phyloP scores from a whole-genome alignment of 306 rosid genomes.

The Styphnolobium japonicum region DNA sequence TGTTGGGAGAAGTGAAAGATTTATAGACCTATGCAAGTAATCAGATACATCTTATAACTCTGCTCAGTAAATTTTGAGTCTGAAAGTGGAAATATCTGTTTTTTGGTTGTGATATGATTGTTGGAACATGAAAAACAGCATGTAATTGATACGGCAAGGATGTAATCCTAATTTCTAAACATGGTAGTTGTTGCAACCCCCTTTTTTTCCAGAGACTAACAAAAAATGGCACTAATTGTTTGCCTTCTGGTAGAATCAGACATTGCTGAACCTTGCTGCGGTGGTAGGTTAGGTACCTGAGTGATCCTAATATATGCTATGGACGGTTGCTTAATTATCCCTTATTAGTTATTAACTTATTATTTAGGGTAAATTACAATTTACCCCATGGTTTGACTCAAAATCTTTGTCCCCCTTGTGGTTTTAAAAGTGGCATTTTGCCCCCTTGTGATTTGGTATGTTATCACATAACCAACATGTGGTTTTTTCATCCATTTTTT shows the following conservation, averaged over 20 bases:
- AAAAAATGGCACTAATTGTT: neutral
- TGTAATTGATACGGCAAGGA: neutral
- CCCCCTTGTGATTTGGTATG: too few relatives aligned
- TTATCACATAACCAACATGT: too few relatives aligned
- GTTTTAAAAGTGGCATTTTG: too few relatives aligned
- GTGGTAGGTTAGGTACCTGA: neutral
- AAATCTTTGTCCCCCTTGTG: too few relatives aligned
- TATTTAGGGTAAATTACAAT: too few relatives aligned
- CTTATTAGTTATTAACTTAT: neutral
- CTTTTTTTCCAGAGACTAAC: neutral
- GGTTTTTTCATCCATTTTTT: too few relatives aligned
- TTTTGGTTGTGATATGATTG: neutral
- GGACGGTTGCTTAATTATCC: neutral
- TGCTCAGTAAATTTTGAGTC: neutral
- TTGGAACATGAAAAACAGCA: neutral
- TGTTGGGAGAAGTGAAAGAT: neutral
- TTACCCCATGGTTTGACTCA: too few relatives aligned
- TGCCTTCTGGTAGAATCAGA: neutral
- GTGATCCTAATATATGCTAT: neutral
- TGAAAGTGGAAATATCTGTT: neutral
- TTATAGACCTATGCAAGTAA: neutral
- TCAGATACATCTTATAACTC: neutral
- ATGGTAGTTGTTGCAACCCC: neutral
- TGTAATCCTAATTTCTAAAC: neutral
- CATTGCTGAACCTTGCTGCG: neutral